Percentiles rank a stretch among this genome's conserved stretches.
These are phyloP conservation scores for Ceratobasidium sp. DNA, from an alignment of 1,284 basidiomycete genomes.

Conservation along the genomic window DNA sequence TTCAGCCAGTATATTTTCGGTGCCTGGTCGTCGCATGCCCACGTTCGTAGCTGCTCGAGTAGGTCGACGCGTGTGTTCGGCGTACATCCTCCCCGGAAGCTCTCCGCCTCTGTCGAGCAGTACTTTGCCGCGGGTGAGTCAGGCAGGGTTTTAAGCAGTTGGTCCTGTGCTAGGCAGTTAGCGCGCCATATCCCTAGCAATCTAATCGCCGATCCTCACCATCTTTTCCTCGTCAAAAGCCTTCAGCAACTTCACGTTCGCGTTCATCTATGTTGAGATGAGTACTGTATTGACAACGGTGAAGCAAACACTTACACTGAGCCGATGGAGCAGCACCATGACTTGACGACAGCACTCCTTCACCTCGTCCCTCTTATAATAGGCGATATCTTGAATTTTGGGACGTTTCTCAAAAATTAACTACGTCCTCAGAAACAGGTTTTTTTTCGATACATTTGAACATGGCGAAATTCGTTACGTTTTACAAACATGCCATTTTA, in stretches of 20 bases:
- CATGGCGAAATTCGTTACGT: too few species aligned
- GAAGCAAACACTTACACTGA: not conserved
- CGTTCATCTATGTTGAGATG: not conserved
- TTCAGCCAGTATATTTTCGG: constrained; percentile 25
- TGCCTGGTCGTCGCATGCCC: not conserved
- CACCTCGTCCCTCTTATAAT: not conserved
- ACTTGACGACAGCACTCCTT: not conserved
- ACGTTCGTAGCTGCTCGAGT: not conserved
- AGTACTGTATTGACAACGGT: too few species aligned
- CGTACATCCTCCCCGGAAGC: not conserved
- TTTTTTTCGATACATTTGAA: too few species aligned
- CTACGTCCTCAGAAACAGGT: too few species aligned
- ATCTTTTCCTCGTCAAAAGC: not conserved
- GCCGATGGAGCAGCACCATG: not conserved
- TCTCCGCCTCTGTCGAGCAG: not conserved
- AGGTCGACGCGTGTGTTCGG: not conserved
- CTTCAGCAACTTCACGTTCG: not conserved
- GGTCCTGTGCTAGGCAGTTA: too few species aligned
- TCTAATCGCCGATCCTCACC: not conserved
- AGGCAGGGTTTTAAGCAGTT: not conserved
- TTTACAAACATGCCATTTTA: too few species aligned
- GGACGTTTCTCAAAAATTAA: too few species aligned
- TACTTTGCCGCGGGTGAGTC: not conserved
- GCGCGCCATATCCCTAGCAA: too few species aligned
- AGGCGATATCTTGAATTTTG: too few species aligned